Evolutionary conservation across 2,329 filamentous ascomycete genomes (phyloP).

Genomic region (Monosporascus sp.): DNA sequence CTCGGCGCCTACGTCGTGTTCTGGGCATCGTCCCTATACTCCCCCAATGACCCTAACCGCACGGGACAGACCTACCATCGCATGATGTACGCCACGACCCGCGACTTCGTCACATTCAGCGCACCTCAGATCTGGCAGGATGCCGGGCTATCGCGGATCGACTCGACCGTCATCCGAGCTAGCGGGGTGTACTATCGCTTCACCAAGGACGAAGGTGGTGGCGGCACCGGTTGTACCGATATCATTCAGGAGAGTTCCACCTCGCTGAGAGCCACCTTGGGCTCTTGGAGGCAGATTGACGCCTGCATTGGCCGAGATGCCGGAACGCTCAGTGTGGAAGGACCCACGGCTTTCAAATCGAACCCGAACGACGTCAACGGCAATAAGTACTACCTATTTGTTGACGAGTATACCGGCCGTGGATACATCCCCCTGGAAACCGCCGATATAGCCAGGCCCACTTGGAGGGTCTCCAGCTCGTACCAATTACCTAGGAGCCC

Average conservation of each 20-base stretch:
- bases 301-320: constrained; percentile 46
- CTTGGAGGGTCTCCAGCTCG: constrained; percentile 39
- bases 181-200: constrained; percentile 43
- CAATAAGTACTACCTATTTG: constrained; percentile 49
- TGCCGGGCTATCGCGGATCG: constrained; percentile 43
- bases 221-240: constrained; percentile 43
- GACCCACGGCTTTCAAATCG: constrained; percentile 45
- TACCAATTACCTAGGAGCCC: constrained; percentile 44
- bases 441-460: constrained; percentile 39
- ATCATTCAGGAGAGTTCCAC: constrained; percentile 48
- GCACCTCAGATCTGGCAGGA: constrained; percentile 46
- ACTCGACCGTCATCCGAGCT: constrained; percentile 43
- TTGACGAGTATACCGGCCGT: constrained; percentile 46
- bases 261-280: constrained; percentile 33
- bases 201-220: constrained; percentile 48
- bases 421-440: constrained; percentile 51
- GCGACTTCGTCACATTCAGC: constrained; percentile 45
- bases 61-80: constrained; percentile 41
- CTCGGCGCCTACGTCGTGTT: constrained; percentile 39
- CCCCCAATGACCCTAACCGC: constrained; percentile 32
- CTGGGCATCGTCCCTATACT: constrained; percentile 43
- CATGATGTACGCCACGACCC: constrained; percentile 46
- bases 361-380: constrained; percentile 44
- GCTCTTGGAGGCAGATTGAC: constrained; percentile 37
- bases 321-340: constrained; percentile 43